Evolutionary conservation across 129 eudicot species (phyloP).

Genomic region (Scalesia atractyloides): DNA sequence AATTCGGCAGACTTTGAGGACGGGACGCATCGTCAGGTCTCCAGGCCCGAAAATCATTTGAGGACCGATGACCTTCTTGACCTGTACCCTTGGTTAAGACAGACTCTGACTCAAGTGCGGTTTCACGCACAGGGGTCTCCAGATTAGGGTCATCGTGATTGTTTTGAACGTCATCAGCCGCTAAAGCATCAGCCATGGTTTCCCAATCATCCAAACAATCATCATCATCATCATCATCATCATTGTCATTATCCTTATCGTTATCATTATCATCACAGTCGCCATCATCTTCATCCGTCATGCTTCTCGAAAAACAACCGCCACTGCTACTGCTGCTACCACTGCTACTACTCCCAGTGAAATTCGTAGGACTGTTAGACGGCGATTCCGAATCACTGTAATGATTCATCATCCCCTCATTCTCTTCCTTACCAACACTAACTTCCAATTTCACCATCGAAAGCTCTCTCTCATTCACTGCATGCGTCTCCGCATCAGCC

Average conservation of each 20-base stretch:
- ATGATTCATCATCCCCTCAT: slow-evolving; percentile 37
- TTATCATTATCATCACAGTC: slow-evolving; percentile 1
- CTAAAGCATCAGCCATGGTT: slow-evolving; percentile 77
- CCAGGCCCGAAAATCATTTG: slow-evolving; percentile 60
- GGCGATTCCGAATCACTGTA: slow-evolving; percentile 54
- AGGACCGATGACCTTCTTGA: slow-evolving; percentile 41
- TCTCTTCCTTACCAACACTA: slow-evolving; percentile 42
- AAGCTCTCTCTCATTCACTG: slow-evolving; percentile 31
- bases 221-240: slow-evolving; percentile 30
- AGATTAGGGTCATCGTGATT: slow-evolving; percentile 18
- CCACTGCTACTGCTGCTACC: slow-evolving; percentile 58
- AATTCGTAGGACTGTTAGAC: slow-evolving; percentile 62
- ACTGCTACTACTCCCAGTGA: slow-evolving; percentile 58
- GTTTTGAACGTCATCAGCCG: slow-evolving; percentile 53
- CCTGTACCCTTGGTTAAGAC: slow-evolving; percentile 16
- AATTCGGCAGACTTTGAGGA: slow-evolving; percentile 69
- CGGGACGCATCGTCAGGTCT: slow-evolving; percentile 79
- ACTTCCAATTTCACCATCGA: slow-evolving; percentile 45
- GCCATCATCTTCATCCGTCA: slow-evolving; percentile 68
- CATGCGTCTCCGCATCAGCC: slow-evolving; percentile 26
- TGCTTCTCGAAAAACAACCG: slow-evolving; percentile 46
- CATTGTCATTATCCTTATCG: slow-evolving; percentile 37
- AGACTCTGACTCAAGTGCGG: slow-evolving; percentile 13
- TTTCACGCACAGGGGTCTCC: slow-evolving; percentile 37
- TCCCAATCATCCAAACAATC: slow-evolving; percentile 85